Evolutionary conservation across 1,284 basidiomycete species (phyloP).

Genomic region (Wallemia hederae): DNA sequence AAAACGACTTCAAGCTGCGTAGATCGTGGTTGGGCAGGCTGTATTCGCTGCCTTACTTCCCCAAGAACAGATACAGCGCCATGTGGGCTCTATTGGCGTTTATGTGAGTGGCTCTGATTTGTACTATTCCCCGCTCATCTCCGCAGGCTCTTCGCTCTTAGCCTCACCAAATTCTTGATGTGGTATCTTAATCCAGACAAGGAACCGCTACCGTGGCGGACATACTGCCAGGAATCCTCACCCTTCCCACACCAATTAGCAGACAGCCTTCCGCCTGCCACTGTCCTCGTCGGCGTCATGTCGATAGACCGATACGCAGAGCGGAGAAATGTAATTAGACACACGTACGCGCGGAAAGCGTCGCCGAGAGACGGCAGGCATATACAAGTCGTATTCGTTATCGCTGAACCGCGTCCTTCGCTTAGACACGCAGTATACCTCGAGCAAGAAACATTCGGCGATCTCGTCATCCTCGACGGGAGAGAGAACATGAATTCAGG

Average conservation of each 20-base stretch:
- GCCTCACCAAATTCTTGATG: slow-evolving; percentile 14
- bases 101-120: neutral
- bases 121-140: neutral
- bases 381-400: slow-evolving; percentile 61
- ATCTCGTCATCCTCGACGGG: slow-evolving; percentile 56
- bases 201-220: slow-evolving; percentile 17
- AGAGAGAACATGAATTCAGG: slow-evolving; percentile 75
- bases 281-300: slow-evolving; percentile 72
- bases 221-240: slow-evolving; percentile 16
- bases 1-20: neutral
- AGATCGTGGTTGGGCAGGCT: neutral
- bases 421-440: slow-evolving; percentile 51
- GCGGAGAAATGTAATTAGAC: slow-evolving; percentile 61
- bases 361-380: slow-evolving; percentile 47
- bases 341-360: slow-evolving; percentile 61
- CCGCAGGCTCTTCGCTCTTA: slow-evolving; percentile 9
- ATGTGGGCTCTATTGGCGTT: neutral
- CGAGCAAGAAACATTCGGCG: slow-evolving; percentile 82
- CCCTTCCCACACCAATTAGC: slow-evolving; percentile 18
- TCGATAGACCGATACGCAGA: slow-evolving; percentile 61
- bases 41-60: neutral
- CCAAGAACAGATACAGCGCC: neutral
- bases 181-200: slow-evolving; percentile 20
- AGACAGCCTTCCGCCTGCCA: slow-evolving; percentile 53
- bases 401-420: slow-evolving; percentile 52